Percentiles rank a stretch among this genome's conserved stretches.
Evolutionary conservation across 768 basidiomycete genomes (phyloP).

Genomic region (Strobilomyces confusus): DNA sequence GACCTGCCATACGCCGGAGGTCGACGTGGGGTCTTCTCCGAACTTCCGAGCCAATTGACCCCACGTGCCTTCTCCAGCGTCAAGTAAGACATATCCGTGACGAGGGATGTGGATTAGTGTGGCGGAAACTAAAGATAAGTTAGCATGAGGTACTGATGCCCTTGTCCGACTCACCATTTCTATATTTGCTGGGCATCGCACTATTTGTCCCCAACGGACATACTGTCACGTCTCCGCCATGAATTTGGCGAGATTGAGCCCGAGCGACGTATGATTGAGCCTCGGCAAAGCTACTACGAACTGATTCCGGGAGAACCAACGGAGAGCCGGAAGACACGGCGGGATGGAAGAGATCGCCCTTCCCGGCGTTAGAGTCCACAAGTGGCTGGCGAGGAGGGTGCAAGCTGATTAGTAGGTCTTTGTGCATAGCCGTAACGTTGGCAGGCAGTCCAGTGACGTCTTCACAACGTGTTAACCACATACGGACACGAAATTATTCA

Average conservation of each 20-base stretch:
- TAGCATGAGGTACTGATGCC: background rate
- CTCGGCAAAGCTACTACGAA: slow-evolving; percentile 37
- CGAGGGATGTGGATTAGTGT: slow-evolving; percentile 74
- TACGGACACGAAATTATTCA: background rate
- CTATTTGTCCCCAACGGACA: slow-evolving; percentile 88
- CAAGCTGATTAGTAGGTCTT: slow-evolving; percentile 40
- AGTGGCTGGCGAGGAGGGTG: slow-evolving; percentile 45
- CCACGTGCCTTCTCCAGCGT: slow-evolving; percentile 90
- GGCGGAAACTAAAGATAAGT: slow-evolving; percentile 53
- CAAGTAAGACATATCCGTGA: slow-evolving; percentile 74
- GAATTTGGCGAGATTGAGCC: slow-evolving; percentile 6
- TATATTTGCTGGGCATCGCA: slow-evolving; percentile 77
- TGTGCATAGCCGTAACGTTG: slow-evolving; percentile 40
- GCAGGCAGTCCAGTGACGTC: slow-evolving; percentile 43
- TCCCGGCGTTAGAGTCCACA: slow-evolving; percentile 27
- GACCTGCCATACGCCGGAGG: slow-evolving; percentile 48
- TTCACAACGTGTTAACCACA: slow-evolving; percentile 12
- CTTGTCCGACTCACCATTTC: slow-evolving; percentile 70
- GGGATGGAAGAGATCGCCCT: slow-evolving; percentile 31
- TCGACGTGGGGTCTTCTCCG: slow-evolving; percentile 42
- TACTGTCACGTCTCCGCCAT: slow-evolving; percentile 63
- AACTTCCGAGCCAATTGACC: slow-evolving; percentile 82
- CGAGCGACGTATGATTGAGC: slow-evolving; percentile 25
- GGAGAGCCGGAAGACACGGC: slow-evolving; percentile 14
- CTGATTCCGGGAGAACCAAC: slow-evolving; percentile 24